Percentiles rank a stretch among this genome's conserved stretches.
Evolutionary conservation across 2,329 filamentous ascomycete genomes (phyloP).

Genomic region (Verticillium albo-atrum): DNA sequence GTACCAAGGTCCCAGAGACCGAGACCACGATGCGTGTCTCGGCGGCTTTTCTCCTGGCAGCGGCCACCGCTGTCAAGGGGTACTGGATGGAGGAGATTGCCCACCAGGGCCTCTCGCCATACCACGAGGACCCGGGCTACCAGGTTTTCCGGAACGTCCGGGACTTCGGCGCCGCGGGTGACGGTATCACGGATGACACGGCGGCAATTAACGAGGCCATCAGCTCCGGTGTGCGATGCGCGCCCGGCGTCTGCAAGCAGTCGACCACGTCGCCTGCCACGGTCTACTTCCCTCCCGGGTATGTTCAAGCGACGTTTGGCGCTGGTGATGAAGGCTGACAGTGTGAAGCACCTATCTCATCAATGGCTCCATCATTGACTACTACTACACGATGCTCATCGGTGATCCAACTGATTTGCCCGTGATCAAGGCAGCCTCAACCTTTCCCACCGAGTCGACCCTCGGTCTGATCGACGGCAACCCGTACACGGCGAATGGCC

Average conservation of each 20-base stretch:
- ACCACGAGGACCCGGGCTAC: slow-evolving; percentile 37
- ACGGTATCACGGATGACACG: slow-evolving; percentile 30
- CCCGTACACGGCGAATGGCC: slow-evolving; percentile 34
- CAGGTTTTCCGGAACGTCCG: slow-evolving; percentile 44
- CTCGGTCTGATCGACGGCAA: slow-evolving; percentile 45
- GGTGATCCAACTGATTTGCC: slow-evolving; percentile 61
- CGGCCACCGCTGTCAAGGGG: slow-evolving; percentile 13
- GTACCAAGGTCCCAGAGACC: background rate
- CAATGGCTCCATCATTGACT: slow-evolving; percentile 64
- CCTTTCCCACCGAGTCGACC: slow-evolving; percentile 34
- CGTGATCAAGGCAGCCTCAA: slow-evolving; percentile 46
- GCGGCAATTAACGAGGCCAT: slow-evolving; percentile 30
- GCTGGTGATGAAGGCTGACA: background rate
- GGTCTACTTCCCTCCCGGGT: slow-evolving; percentile 33
- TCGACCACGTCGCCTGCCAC: slow-evolving; percentile 35
- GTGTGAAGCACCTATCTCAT: slow-evolving; percentile 59
- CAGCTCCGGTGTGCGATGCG: slow-evolving; percentile 35
- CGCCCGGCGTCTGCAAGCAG: slow-evolving; percentile 21
- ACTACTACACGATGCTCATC: slow-evolving; percentile 77
- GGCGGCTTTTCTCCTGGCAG: slow-evolving; percentile 8
- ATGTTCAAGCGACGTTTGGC: slow-evolving; percentile 2
- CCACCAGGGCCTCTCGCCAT: slow-evolving; percentile 42
- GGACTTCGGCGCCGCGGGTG: slow-evolving; percentile 34
- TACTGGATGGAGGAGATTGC: slow-evolving; percentile 40
- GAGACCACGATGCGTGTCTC: slow-evolving; percentile 10